Evolutionary conservation across 2,329 filamentous ascomycete genomes (phyloP).

Genomic region (Alternaria angustiovoidea): DNA sequence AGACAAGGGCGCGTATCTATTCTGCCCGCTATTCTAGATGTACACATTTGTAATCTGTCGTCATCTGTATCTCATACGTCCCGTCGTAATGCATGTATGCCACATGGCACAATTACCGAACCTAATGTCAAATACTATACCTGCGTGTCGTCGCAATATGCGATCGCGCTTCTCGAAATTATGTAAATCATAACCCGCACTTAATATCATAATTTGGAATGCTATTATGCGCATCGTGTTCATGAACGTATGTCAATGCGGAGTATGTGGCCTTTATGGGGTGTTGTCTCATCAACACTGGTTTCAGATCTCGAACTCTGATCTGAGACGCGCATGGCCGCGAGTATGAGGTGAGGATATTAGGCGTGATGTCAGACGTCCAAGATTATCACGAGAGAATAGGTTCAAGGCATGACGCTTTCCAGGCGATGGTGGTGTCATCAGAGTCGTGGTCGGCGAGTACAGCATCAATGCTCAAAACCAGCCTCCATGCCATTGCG

Average conservation of each 20-base stretch:
- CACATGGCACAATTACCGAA: neutral
- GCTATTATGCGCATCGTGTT: slow-evolving; percentile 2
- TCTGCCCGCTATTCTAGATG: slow-evolving; percentile 1
- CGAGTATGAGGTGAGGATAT: neutral
- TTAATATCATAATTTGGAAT: slow-evolving; percentile 9
- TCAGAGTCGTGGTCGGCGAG: neutral
- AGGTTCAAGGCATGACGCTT: neutral
- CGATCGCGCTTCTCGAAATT: neutral
- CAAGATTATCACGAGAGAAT: neutral
- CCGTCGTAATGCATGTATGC: neutral
- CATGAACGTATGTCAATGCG: neutral
- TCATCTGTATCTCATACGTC: neutral
- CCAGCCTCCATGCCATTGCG: neutral
- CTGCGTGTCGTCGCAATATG: neutral
- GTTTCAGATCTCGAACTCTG: slow-evolving; percentile 14
- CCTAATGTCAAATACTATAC: slow-evolving; percentile 1
- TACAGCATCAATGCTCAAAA: neutral
- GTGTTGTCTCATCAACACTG: slow-evolving; percentile 6
- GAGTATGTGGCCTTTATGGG: neutral
- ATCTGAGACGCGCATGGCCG: slow-evolving; percentile 5
- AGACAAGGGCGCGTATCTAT: neutral
- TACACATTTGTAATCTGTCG: slow-evolving; percentile 11
- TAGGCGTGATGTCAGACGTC: neutral
- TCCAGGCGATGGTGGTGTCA: neutral
- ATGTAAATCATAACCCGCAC: slow-evolving; percentile 4